phyloP scores from a whole-genome alignment of 1,139 yeast species.

The Pichia sp. region DNA sequence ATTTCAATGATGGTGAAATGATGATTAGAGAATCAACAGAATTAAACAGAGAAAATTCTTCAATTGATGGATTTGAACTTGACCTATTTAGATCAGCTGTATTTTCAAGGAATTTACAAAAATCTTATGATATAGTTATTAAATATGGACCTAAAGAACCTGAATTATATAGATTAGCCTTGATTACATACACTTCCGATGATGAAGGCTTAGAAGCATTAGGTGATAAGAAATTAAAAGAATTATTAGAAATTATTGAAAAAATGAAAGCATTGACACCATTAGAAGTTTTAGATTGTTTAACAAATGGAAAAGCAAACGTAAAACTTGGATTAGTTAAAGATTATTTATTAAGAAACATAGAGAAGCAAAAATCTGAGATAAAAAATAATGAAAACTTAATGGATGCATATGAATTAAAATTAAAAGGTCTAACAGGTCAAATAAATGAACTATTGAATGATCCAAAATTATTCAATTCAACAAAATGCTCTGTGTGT shows the following conservation, averaged over 20 bases:
- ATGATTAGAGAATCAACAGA: constrained; percentile 30
- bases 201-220: constrained; percentile 47
- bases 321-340: constrained; percentile 58
- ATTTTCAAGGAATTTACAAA: constrained; percentile 50
- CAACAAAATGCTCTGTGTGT: constrained; percentile 60
- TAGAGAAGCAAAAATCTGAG: constrained; percentile 58
- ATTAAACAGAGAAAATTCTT: constrained; percentile 17
- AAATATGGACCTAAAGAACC: constrained; percentile 59
- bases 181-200: constrained; percentile 59
- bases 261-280: constrained; percentile 58
- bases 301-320: constrained; percentile 64
- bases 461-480: constrained; percentile 60
- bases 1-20: constrained; percentile 45
- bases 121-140: constrained; percentile 50
- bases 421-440: constrained; percentile 49
- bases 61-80: constrained; percentile 45
- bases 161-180: constrained; percentile 59
- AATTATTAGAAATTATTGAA: constrained; percentile 49
- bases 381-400: constrained; percentile 63
- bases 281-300: constrained; percentile 64
- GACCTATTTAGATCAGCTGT: constrained; percentile 62
- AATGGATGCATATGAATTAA: constrained; percentile 61
- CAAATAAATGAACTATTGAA: constrained; percentile 47
- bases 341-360: constrained; percentile 57
- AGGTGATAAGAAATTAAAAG: constrained; percentile 45